These are phyloP conservation scores for Silene vulgaris DNA, from an alignment of 179 eudicot species.

Conservation along the genomic window DNA sequence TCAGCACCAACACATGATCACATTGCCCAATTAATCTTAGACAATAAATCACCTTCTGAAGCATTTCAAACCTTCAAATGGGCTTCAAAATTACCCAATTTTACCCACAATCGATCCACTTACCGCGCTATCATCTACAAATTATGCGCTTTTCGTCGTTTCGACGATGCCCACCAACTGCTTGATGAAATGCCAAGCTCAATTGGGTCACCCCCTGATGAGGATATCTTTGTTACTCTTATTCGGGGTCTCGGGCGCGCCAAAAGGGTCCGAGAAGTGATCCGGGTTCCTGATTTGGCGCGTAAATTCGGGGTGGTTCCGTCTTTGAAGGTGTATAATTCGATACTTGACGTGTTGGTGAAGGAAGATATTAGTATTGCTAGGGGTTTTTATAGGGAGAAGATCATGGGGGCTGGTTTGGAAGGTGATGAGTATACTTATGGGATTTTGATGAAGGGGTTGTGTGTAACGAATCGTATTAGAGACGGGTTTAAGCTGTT, in stretches of 20 bases:
- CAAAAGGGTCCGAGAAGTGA: conserved; percentile 47
- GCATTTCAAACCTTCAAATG: conserved; percentile 84
- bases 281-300: conserved; percentile 52
- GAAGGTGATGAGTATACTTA: conserved; percentile 77
- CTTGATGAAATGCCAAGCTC: conserved; percentile 82
- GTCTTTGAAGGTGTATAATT: conserved; percentile 60
- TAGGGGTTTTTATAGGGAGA: conserved; percentile 70
- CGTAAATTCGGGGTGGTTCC: conserved; percentile 44
- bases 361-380: conserved; percentile 87
- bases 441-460: conserved; percentile 92
- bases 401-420: conserved; percentile 72
- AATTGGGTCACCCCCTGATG: conserved; percentile 64
- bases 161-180: conserved; percentile 48
- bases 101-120: conserved; percentile 63
- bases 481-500: conserved; percentile 82
- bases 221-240: conserved; percentile 58
- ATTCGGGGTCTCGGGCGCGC: conserved; percentile 76
- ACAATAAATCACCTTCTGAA: conserved; percentile 50
- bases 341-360: conserved; percentile 80
- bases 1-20: conserved; percentile 53
- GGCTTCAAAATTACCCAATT: conserved; percentile 75
- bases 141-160: conserved; percentile 65
- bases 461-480: conserved; percentile 80
- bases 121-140: conserved; percentile 72
- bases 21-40: conserved; percentile 62